Evolutionary conservation across 2,329 filamentous ascomycete genomes (phyloP).

Genomic region (Penicillium aurantiogriseum): DNA sequence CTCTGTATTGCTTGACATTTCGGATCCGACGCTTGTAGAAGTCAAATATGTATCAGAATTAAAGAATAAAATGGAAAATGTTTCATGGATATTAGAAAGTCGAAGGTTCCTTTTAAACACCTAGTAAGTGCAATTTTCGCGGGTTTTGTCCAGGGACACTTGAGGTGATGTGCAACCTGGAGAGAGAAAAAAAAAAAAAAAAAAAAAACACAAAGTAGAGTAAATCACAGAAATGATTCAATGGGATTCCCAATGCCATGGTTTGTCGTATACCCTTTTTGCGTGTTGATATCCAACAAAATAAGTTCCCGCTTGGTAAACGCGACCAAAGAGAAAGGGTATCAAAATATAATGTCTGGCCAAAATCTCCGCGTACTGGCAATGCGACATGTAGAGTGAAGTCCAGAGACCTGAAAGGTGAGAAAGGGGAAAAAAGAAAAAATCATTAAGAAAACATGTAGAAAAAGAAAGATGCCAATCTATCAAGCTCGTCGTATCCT

Average conservation of each 20-base stretch:
- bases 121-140: slow-evolving; percentile 6
- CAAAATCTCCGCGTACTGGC: slow-evolving; percentile 17
- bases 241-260: slow-evolving; percentile 1
- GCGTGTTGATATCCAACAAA: slow-evolving; percentile 10
- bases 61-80: background rate
- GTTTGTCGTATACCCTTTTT: slow-evolving; percentile 8
- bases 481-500: slow-evolving; percentile 20
- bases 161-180: background rate
- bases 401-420: slow-evolving; percentile 1
- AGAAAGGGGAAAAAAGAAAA: background rate
- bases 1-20: background rate
- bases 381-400: slow-evolving; percentile 7
- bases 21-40: background rate
- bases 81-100: background rate
- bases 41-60: background rate
- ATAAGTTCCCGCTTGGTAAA: slow-evolving; percentile 17
- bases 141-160: background rate
- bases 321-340: slow-evolving; percentile 27
- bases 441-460: background rate
- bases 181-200: background rate
- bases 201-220: background rate
- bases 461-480: slow-evolving; percentile 21
- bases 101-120: slow-evolving; percentile 1
- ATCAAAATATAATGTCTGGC: slow-evolving; percentile 30
- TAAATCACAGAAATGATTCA: background rate